Conservation (phyloP, 768 basidiomycete genomes). For the Arthromyces matolae region DNA sequence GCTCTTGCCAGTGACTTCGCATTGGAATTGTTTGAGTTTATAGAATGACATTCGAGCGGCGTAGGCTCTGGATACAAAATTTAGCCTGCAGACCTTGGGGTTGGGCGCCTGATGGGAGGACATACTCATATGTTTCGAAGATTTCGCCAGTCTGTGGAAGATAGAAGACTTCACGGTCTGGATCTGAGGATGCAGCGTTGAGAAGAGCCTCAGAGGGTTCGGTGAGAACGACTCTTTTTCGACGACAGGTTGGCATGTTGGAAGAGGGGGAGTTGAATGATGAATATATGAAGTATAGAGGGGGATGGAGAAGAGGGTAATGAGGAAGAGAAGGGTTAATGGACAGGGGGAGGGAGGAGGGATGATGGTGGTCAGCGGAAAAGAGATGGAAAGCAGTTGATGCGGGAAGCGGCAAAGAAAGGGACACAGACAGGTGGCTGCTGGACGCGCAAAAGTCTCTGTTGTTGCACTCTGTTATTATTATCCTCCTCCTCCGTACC, state of each 20-base stretch:
- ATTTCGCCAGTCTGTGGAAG: slow-evolving; percentile 95
- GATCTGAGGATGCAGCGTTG: slow-evolving; percentile 58
- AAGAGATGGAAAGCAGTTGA: slow-evolving; percentile 40
- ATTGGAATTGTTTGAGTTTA: slow-evolving; percentile 90
- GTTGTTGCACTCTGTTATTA: too few relatives aligned
- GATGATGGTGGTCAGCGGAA: slow-evolving; percentile 25
- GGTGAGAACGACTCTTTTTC: slow-evolving; percentile 87
- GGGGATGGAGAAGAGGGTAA: slow-evolving; percentile 15
- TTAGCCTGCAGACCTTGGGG: slow-evolving; percentile 15
- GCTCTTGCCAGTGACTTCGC: slow-evolving; percentile 94
- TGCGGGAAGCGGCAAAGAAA: slow-evolving; percentile 58
- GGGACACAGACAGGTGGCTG: slow-evolving; percentile 64
- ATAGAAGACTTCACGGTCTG: slow-evolving; percentile 80
- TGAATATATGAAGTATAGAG: slow-evolving; percentile 18
- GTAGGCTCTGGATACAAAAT: slow-evolving; percentile 53
- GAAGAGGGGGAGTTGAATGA: slow-evolving; percentile 15
- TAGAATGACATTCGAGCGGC: slow-evolving; percentile 93
- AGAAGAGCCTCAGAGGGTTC: slow-evolving; percentile 73
- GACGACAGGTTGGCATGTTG: slow-evolving; percentile 82
- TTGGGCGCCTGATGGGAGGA: slow-evolving; percentile 27
- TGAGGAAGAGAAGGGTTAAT: slow-evolving; percentile 10
- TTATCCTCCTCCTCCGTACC: slow-evolving; percentile 15
- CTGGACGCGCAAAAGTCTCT: slow-evolving; percentile 51
- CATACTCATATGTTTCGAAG: slow-evolving; percentile 94
- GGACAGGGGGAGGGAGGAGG: slow-evolving; percentile 17